phyloP scores from a whole-genome alignment of 176 grass and related monocot species.

The Avena eriantha region DNA sequence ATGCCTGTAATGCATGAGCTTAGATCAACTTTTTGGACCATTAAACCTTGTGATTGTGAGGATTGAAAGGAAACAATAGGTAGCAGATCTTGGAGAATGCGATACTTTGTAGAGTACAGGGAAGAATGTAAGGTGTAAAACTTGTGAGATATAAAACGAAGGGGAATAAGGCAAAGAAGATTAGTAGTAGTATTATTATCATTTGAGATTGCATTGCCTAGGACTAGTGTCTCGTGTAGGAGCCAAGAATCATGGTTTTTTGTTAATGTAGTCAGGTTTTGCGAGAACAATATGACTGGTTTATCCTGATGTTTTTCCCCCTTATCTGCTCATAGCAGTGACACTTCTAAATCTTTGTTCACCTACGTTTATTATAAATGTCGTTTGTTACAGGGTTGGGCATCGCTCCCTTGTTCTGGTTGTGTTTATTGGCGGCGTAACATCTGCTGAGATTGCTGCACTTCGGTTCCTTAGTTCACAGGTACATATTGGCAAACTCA shows the following conservation, averaged over 20 bases:
- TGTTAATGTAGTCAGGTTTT: too few species aligned
- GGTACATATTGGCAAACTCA: constrained; percentile 44
- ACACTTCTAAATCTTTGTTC: background rate
- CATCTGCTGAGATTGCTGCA: constrained; percentile 94
- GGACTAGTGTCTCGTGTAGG: background rate
- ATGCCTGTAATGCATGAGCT: background rate
- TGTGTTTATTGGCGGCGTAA: constrained; percentile 86
- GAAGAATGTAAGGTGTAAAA: background rate
- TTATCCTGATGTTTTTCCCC: background rate
- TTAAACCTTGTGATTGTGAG: background rate
- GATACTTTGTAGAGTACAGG: background rate
- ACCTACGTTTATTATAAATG: constrained; percentile 3
- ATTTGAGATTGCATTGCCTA: background rate
- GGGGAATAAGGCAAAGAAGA: background rate
- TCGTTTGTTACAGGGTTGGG: constrained; percentile 57
- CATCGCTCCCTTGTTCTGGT: constrained; percentile 80
- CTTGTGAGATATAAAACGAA: constrained; percentile 14
- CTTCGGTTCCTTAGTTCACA: constrained; percentile 93
- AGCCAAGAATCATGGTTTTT: background rate
- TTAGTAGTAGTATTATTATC: background rate
- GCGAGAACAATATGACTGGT: too few species aligned
- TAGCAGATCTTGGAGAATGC: constrained; percentile 25
- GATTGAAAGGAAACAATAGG: constrained; percentile 7
- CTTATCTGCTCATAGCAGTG: background rate
- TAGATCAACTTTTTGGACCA: background rate